Conservation (phyloP, 345 rosid species). For the Hibiscus tridactylites region DNA sequence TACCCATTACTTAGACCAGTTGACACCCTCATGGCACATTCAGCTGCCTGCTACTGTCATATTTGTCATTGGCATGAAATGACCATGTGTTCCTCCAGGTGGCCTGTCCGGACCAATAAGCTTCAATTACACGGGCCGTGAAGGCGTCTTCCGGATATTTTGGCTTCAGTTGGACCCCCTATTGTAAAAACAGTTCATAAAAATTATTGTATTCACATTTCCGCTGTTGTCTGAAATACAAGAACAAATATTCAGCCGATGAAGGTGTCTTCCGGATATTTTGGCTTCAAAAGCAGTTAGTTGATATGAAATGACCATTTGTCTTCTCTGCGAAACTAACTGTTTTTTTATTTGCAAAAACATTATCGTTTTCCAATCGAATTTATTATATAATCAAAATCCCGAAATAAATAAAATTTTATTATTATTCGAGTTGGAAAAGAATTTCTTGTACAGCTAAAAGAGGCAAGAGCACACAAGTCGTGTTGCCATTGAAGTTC, state of each 20-base stretch:
- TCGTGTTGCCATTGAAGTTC: not conserved
- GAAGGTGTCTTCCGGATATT: constrained; percentile 91
- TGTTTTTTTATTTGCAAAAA: not conserved
- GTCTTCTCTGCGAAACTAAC: not conserved
- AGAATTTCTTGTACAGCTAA: not conserved
- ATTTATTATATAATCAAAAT: too few relatives aligned
- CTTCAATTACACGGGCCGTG: too few relatives aligned
- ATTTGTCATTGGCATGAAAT: not conserved
- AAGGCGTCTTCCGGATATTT: too few relatives aligned
- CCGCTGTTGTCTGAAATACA: constrained; percentile 45
- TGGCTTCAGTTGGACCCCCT: too few relatives aligned
- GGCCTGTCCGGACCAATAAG: too few relatives aligned
- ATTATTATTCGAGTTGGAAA: not conserved
- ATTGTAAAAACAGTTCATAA: not conserved
- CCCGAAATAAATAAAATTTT: not conserved
- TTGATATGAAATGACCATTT: not conserved
- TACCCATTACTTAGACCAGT: constrained; percentile 1
- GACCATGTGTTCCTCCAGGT: not conserved
- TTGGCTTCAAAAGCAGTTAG: constrained; percentile 64
- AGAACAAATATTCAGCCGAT: constrained; percentile 81
- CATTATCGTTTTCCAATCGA: not conserved
- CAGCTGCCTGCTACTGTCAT: constrained; percentile 59
- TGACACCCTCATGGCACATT: constrained; percentile 40
- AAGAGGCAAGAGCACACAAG: constrained; percentile 12
- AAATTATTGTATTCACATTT: constrained; percentile 43